Conservation (phyloP, 1,284 basidiomycete species). For the Vanrija pseudolonga region DNA sequence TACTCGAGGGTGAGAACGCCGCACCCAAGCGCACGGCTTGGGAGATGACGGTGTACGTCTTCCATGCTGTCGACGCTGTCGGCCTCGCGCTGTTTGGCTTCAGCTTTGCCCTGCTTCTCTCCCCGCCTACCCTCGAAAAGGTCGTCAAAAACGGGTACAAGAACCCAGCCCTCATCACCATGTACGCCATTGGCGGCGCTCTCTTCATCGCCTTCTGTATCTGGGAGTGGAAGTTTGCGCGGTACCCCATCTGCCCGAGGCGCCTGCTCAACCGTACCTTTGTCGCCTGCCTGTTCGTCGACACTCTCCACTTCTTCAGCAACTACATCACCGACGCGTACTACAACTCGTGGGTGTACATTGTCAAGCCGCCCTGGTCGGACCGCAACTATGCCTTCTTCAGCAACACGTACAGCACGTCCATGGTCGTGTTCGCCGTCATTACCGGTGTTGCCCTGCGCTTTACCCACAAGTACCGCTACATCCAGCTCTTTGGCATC, state of each 20-base stretch:
- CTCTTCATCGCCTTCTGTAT: constrained; percentile 9
- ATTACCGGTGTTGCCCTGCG: constrained; percentile 46
- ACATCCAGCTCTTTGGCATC: constrained; percentile 32
- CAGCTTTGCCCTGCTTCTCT: constrained; percentile 60
- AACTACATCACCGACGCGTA: constrained; percentile 44
- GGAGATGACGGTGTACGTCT: constrained; percentile 20
- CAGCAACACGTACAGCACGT: constrained; percentile 37
- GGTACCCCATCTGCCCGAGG: constrained; percentile 44
- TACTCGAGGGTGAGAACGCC: background rate
- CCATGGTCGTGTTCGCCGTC: constrained; percentile 44
- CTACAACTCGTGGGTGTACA: constrained; percentile 47
- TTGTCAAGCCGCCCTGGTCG: constrained; percentile 36
- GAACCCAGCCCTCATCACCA: constrained; percentile 42
- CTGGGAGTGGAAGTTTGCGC: constrained; percentile 44
- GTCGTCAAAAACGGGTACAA: constrained; percentile 49
- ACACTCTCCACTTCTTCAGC: constrained; percentile 47
- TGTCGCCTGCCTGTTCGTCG: constrained; percentile 36
- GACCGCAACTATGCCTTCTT: constrained; percentile 31
- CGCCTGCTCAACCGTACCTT: constrained; percentile 30
- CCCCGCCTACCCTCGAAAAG: constrained; percentile 62
- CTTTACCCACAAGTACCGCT: constrained; percentile 51
- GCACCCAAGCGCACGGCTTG: background rate
- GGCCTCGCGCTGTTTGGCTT: constrained; percentile 66
- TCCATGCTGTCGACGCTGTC: constrained; percentile 50
- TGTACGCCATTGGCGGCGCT: constrained; percentile 45